Evolutionary conservation across 2,329 filamentous ascomycete genomes (phyloP).

Genomic region (Colletotrichum aenigma): DNA sequence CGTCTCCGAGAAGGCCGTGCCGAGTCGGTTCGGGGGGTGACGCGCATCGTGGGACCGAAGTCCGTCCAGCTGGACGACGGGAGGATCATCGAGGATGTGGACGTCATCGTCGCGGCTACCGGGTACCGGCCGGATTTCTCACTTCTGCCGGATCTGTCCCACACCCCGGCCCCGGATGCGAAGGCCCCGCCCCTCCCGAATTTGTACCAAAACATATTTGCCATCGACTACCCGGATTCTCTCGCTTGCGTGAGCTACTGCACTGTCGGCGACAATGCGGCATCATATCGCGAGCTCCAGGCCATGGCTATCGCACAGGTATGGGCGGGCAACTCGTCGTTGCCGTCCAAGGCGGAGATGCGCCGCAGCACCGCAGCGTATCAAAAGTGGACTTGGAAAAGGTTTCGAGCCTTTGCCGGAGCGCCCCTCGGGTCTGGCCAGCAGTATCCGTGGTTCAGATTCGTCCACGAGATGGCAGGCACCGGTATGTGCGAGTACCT

Average conservation of each 20-base stretch:
- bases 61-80: constrained; percentile 34
- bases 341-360: constrained; percentile 43
- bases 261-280: constrained; percentile 37
- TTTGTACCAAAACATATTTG: constrained; percentile 50
- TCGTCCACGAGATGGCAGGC: constrained; percentile 46
- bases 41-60: constrained; percentile 24
- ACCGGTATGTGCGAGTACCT: constrained; percentile 42
- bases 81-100: constrained; percentile 26
- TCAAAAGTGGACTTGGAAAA: constrained; percentile 33
- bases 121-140: constrained; percentile 37
- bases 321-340: constrained; percentile 27
- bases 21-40: not conserved
- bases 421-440: constrained; percentile 29
- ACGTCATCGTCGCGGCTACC: constrained; percentile 37
- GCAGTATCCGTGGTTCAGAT: constrained; percentile 39
- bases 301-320: constrained; percentile 39
- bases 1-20: not conserved
- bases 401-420: constrained; percentile 29
- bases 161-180: constrained; percentile 28
- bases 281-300: constrained; percentile 43
- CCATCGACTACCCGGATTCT: constrained; percentile 43
- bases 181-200: constrained; percentile 32
- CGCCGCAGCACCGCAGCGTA: constrained; percentile 33
- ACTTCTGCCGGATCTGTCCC: constrained; percentile 26
- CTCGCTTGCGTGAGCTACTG: constrained; percentile 46